Evolutionary conservation across 495 filamentous ascomycete genomes (phyloP), one percentile per base, ranked within the genome.

Genomic region (Xylaria grammica): DNA sequence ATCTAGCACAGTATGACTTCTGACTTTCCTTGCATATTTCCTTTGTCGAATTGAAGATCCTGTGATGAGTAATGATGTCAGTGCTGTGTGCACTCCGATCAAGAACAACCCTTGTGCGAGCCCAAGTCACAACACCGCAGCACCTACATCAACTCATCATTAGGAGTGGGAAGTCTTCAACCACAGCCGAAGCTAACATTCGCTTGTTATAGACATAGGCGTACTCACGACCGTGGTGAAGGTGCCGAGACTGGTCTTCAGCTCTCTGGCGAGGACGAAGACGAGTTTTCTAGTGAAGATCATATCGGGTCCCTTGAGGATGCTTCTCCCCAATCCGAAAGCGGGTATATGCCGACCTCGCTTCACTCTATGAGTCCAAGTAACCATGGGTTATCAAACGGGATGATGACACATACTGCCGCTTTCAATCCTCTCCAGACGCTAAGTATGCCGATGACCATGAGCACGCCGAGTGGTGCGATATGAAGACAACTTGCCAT

Each of bases 1-100:
- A 99, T 77, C 89, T 99, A 76, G 95, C 95, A 76, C 95, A 99
- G 90, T 96, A 90, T 85, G 92, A 67, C 66, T 68, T 76, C 75
- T 46, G 48, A 42, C 64, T 57, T 65, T 64, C 67, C 56, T 63
- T 65, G 73, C 27, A 65, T 49, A 54, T 45, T 73, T 74, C 65
- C n/a, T 73, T 71, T 68, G 65, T 72, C 67, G 63, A 55, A 67
- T 72, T 70, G 67, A 72, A 70, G 69, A 69, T 74, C 67, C 65
- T 67, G 66, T 71, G 69, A 66, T 70, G 69, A 73, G 67, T 53
- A 63, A 70, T 62, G 69, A 72, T 76, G 76, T 77, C 71, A 70
- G 74, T 78, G 75, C 65, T 58, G 62, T 58, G 48, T 66, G 63
- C 67, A 67, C 57, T 57, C 44, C 27, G 55, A 70, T 46, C 63